Percentiles rank a stretch among this genome's conserved stretches.
Evolutionary conservation across 176 grass and related monocot genomes (phyloP).

Genomic region (Oryza australiensis): DNA sequence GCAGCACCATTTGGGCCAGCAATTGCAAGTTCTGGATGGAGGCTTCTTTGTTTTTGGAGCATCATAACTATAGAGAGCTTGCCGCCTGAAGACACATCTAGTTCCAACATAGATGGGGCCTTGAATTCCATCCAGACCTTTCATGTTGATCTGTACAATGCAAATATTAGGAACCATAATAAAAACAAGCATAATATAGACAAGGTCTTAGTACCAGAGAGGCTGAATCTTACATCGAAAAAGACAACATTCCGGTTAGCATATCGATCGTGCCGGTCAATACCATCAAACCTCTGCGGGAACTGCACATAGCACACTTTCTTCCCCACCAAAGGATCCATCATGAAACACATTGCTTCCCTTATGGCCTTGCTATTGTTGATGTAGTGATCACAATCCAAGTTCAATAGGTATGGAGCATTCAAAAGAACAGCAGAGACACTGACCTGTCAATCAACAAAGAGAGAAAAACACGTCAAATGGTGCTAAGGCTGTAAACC

Average conservation of each 20-base stretch:
- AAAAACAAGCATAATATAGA: background rate
- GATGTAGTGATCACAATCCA: constrained; percentile 95
- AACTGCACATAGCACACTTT: constrained; percentile 93
- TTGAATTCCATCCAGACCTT: constrained; percentile 97
- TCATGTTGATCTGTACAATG: constrained; percentile 86
- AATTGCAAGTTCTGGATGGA: constrained; percentile 80
- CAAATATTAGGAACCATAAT: constrained; percentile 24
- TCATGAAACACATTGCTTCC: constrained; percentile 98
- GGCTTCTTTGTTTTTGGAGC: constrained; percentile 88
- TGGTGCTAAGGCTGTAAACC: background rate
- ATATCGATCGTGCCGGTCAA: constrained; percentile 85
- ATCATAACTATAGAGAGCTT: constrained; percentile 78
- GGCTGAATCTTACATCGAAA: constrained; percentile 74
- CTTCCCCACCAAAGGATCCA: constrained; percentile 89
- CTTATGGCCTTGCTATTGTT: constrained; percentile 88
- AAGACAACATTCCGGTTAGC: constrained; percentile 90
- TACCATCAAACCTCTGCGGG: constrained; percentile 93
- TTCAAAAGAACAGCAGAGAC: constrained; percentile 84
- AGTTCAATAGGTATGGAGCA: constrained; percentile 84
- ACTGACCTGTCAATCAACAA: constrained; percentile 60
- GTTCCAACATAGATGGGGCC: constrained; percentile 95
- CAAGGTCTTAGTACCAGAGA: constrained; percentile 1
- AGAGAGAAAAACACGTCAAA: constrained; percentile 13
- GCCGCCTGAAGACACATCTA: constrained; percentile 82
- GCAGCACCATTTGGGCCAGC: constrained; percentile 89